A percentile compares a stretch with the other conserved stretches of the same genome.
These are phyloP conservation scores for Aphanomyces euteiches DNA, from an alignment of 352 stramenopile species.

Conservation along the genomic window DNA sequence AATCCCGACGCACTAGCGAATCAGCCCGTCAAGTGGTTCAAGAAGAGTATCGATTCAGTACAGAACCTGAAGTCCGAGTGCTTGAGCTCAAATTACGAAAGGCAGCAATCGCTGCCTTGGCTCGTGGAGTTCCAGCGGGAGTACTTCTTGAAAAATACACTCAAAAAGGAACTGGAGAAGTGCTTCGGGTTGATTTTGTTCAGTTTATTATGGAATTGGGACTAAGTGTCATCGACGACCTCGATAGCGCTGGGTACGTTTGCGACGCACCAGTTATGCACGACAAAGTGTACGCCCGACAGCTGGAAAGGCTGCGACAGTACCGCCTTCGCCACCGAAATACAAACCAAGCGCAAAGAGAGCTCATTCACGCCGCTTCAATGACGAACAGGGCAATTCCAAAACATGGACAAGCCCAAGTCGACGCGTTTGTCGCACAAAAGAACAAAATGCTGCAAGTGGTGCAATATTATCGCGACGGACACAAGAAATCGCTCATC, in stretches of 20 bases:
- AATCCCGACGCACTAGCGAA: neutral
- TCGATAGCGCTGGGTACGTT: conserved; percentile 6
- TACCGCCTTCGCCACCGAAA: conserved; percentile 59
- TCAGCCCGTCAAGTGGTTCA: neutral
- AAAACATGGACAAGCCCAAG: neutral
- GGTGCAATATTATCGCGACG: conserved; percentile 90
- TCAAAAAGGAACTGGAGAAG: conserved; percentile 42
- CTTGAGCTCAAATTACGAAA: conserved; percentile 84
- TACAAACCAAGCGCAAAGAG: conserved; percentile 48
- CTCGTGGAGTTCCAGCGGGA: conserved; percentile 64
- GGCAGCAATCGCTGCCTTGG: conserved; percentile 62
- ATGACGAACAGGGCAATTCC: neutral
- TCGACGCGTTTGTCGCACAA: conserved; percentile 50
- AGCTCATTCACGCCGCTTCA: conserved; percentile 47
- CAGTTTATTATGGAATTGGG: conserved; percentile 92
- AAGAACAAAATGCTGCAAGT: conserved; percentile 86
- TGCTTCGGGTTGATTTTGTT: conserved; percentile 87
- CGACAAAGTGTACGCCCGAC: conserved; percentile 74
- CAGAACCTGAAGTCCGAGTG: conserved; percentile 70
- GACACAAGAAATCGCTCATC: conserved; percentile 92
- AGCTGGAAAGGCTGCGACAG: conserved; percentile 63
- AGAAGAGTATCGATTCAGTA: conserved; percentile 72
- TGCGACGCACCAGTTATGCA: conserved; percentile 43
- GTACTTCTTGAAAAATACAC: conserved; percentile 67
- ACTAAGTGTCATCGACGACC: conserved; percentile 71